Base-by-base conservation (phyloP, 768 basidiomycete genomes). In the Boletus reticulatus region DNA sequence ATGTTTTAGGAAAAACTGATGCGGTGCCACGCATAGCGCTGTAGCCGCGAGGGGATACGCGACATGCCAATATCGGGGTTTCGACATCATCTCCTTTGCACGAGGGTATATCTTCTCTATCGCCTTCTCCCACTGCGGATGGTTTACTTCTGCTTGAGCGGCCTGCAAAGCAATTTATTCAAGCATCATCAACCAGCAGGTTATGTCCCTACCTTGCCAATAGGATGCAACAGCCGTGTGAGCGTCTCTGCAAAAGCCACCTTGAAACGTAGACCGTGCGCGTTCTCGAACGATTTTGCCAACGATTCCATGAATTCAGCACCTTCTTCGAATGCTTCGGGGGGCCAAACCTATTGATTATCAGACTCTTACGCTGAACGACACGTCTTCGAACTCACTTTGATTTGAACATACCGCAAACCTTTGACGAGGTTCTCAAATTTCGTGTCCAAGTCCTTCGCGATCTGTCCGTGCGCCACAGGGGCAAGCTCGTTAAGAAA, bases 101-200 rank as follows among this genome's bases (percentile, higher is more conserved):
- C 88, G 91, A 3, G 89, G 88, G 67, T 85, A 86, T 34, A 95
- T 91, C 13, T 80, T 75, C 67, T 94, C 88, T 31, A 94, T 89
- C 0, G 94, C 94, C 67, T 92, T 93, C 6, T 88, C 92, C 94
- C 94, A 98, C 61, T 89, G 80, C 0, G 94, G 94, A 69, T 95
- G 89, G 63, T 97, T 97, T 47, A 95, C 94, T 73, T 98, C 94
- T 7, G 92, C 94, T 73, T 94, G 93, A 0, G 92, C 95, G 38
- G 89, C 95, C 90, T 94, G 48, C 55, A 45, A 4, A 64, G 52
- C 19, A 32, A 13, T 41, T 45, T 20, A 34, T 27, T 57, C 22
- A 34, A 16, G 6, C 27, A 36, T 24, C 24, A 17, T 19, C 29
- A 4, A 19, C 24, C 32, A 29, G 4, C 4, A 32, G 16, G 32